Conservation (phyloP, 805 yeast species). For the Danielia oregonensis region DNA sequence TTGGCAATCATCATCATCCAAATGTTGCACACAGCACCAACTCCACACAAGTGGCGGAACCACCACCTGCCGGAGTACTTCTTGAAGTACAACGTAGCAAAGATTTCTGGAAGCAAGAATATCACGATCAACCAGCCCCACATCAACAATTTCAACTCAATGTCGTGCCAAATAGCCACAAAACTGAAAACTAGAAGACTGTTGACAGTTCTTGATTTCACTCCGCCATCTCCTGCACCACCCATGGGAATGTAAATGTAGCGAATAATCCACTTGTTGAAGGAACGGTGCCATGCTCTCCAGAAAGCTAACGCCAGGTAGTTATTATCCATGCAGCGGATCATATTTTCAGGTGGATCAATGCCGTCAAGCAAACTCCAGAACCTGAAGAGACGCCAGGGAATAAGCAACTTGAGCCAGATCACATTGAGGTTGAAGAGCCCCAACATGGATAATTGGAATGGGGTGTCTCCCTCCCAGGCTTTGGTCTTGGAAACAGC, state of each 20-base stretch:
- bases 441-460: conserved; percentile 93
- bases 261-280: conserved; percentile 82
- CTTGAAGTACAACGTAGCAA: conserved; percentile 47
- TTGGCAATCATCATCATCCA: conserved; percentile 99
- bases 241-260: conserved; percentile 92
- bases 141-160: conserved; percentile 74
- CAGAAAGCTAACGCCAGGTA: conserved; percentile 93
- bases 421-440: conserved; percentile 83
- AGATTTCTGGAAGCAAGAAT: conserved; percentile 81
- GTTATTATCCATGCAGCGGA: conserved; percentile 91
- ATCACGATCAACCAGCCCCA: conserved; percentile 97
- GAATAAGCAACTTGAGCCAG: conserved; percentile 89
- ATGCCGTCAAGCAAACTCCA: conserved; percentile 93
- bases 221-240: conserved; percentile 48
- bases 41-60: conserved; percentile 79
- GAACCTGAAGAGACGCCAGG: conserved; percentile 92
- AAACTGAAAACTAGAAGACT: conserved; percentile 85
- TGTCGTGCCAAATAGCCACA: conserved; percentile 98
- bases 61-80: conserved; percentile 49
- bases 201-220: conserved; percentile 61
- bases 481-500: conserved; percentile 89
- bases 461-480: conserved; percentile 86
- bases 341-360: conserved; percentile 97
- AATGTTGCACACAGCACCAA: conserved; percentile 84
- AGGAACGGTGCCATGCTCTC: conserved; percentile 98